phyloP scores from a whole-genome alignment of 495 filamentous ascomycete species.

The Aspergillus heteromorphus region DNA sequence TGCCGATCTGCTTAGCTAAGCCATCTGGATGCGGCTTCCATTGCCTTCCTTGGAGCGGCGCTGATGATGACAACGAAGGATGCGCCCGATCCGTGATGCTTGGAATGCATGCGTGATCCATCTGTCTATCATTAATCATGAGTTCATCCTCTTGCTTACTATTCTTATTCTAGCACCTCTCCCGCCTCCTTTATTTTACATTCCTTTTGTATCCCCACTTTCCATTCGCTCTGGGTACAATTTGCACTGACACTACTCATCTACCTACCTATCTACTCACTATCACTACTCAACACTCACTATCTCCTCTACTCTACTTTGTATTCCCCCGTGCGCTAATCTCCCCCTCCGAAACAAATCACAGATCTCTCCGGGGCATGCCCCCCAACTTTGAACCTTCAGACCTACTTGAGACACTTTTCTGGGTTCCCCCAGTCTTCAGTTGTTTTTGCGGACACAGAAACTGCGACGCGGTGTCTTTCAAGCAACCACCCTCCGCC shows the following conservation, averaged over 20 bases:
- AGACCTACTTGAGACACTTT: not conserved
- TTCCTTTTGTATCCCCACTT: constrained; percentile 7
- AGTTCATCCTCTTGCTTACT: not conserved
- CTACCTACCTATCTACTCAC: no score
- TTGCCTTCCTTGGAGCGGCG: constrained; percentile 18
- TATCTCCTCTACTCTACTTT: no score
- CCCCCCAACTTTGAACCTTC: constrained; percentile 2
- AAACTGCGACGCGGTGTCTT: not conserved
- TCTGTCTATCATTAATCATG: no score
- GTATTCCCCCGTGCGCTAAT: constrained; percentile 1
- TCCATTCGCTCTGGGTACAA: constrained; percentile 8
- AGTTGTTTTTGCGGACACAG: not conserved
- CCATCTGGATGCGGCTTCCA: constrained; percentile 29
- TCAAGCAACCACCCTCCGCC: not conserved
- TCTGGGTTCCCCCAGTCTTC: not conserved
- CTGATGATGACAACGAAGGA: not conserved
- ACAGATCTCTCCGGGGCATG: constrained; percentile 32
- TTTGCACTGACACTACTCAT: no score
- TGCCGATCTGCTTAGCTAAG: constrained; percentile 23
- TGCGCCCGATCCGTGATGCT: not conserved
- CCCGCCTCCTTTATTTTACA: constrained; percentile 1
- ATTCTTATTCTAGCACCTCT: not conserved
- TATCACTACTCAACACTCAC: no score
- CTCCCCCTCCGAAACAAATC: constrained; percentile 33
- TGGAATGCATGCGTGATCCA: constrained; percentile 1